A percentile compares a stretch with the other conserved stretches of the same genome.
These are phyloP conservation scores for Vitis hybrid DNA, from an alignment of 177 flowering plant genomes.

Conservation along the genomic window DNA sequence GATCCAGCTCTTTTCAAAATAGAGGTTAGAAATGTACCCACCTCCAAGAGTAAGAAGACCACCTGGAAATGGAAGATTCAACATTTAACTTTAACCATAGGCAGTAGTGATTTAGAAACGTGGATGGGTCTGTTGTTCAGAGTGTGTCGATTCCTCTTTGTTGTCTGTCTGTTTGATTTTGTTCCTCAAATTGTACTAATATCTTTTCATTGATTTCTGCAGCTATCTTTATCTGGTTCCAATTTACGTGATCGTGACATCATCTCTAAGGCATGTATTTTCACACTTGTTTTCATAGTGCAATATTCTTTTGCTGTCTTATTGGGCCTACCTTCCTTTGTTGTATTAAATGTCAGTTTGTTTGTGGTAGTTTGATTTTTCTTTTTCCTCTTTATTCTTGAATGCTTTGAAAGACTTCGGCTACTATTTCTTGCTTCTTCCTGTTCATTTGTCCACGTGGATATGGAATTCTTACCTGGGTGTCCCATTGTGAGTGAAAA, in stretches of 20 bases:
- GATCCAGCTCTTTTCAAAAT: neutral
- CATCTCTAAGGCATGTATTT: conserved; percentile 57
- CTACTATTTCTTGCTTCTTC: neutral
- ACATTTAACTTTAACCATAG: neutral
- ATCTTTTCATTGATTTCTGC: conserved; percentile 24
- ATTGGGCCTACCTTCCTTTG: neutral
- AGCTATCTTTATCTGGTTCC: conserved; percentile 70
- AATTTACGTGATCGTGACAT: conserved; percentile 65
- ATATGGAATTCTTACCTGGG: no score
- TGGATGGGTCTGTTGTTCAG: neutral
- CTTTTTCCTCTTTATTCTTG: neutral
- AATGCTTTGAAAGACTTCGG: neutral
- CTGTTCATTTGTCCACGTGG: no score
- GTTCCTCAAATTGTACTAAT: conserved; percentile 2
- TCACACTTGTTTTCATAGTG: neutral
- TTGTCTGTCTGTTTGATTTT: neutral
- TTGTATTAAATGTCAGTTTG: neutral
- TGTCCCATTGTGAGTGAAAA: no score
- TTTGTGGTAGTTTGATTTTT: neutral
- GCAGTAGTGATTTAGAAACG: neutral
- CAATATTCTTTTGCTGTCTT: neutral
- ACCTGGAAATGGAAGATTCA: neutral
- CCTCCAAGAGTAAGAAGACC: neutral
- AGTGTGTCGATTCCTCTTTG: no score
- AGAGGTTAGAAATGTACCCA: neutral